Conservation (phyloP, 345 rosid species). For the Eucalyptus leucophloia region DNA sequence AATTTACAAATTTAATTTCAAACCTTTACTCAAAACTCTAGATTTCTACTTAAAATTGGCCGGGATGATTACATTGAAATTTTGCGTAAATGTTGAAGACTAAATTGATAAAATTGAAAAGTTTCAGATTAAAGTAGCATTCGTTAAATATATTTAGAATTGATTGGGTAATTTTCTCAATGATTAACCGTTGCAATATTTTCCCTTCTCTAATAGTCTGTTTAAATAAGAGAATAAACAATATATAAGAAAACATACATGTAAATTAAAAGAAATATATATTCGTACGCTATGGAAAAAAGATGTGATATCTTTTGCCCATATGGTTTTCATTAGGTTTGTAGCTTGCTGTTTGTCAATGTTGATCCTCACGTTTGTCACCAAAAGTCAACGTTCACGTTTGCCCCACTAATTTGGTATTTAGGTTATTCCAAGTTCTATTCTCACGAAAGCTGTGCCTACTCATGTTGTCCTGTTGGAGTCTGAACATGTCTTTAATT, state of each 20-base stretch:
- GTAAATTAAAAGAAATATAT: no score
- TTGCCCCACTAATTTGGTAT: not conserved
- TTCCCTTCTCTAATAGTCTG: not conserved
- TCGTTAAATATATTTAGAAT: rapidly evolving
- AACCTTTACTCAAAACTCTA: not conserved
- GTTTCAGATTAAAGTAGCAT: rapidly evolving
- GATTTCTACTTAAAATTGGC: no score
- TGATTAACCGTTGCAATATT: not conserved
- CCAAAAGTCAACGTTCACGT: not conserved
- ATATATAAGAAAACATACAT: no score
- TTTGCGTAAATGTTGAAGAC: no score
- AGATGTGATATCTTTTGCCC: not conserved
- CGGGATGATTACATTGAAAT: no score
- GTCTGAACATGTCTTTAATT: not conserved
- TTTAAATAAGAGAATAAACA: no score
- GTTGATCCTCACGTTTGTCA: not conserved
- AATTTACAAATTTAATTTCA: no score
- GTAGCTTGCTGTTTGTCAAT: not conserved
- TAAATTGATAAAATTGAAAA: no score
- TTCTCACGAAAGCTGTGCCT: not conserved
- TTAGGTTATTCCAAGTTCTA: not conserved
- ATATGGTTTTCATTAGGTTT: not conserved
- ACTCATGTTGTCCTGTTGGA: not conserved
- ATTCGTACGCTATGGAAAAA: no score
- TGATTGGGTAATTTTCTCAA: no score